Base-by-base conservation (phyloP, 1,139 yeast genomes). In the Kurtzmaniella quercitrusa region DNA sequence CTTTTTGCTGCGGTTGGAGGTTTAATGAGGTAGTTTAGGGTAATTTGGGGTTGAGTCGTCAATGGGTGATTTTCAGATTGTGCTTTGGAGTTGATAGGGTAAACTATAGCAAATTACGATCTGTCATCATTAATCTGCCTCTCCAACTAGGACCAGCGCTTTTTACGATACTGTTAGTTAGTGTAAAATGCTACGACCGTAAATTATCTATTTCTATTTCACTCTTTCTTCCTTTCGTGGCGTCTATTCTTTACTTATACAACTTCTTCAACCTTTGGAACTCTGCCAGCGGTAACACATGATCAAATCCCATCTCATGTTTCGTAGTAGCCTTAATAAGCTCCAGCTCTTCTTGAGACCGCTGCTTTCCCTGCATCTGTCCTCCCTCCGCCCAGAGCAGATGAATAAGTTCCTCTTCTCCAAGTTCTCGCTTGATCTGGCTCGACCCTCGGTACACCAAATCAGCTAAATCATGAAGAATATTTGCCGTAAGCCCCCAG, bases 401-500 rank as follows among this genome's bases (percentile, higher is more conserved):
- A 60, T 78, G 70, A 34, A 84, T 81, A 49, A 84, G 61, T 49
- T 81, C 85, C 57, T 85, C 91, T 51, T 84, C 85, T 1, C 89
- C 90, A 48, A 77, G 58, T 48, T 55, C 68, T 3, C 62, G 41
- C 14, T 21, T 39, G 16, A 50, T 51, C 27, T 18, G 23, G 14
- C 18, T 25, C 11, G 15, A 17, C 14, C 40, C 23, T 9, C 46
- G 67, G 50, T 74, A 78, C 1, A 79, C 75, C 4, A 87, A 68
- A 44, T 77, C 73, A 4, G 95, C 90, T 31, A 86, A 62, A 58
- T 90, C 96, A 51, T 83, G 85, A 12, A 90, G 62, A 8, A 90
- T 87, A 54, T 87, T 85, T 3, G 96, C 96, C 0, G 96, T 90
- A 40, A 90, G 65, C 0, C 97, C 96, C 97, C 96, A 90, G 3